phyloP scores from a whole-genome alignment of 2,329 filamentous ascomycete species.

The Fusarium continuum region DNA sequence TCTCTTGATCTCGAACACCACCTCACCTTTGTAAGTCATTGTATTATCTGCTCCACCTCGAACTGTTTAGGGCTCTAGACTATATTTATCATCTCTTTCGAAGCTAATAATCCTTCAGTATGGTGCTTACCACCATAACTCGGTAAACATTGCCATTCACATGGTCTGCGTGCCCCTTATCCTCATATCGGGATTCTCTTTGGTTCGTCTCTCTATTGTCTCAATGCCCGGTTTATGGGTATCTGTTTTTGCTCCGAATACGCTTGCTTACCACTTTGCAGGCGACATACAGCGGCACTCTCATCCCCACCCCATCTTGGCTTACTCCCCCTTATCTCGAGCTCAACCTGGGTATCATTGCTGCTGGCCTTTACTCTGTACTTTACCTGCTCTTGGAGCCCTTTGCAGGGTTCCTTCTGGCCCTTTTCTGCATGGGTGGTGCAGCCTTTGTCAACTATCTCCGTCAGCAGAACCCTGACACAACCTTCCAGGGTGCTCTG shows the following conservation, averaged over 20 bases:
- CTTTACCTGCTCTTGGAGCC: constrained; percentile 95
- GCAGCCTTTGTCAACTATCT: constrained; percentile 82
- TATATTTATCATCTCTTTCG: too few species aligned
- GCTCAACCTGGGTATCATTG: constrained; percentile 72
- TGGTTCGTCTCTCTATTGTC: constrained; percentile 63
- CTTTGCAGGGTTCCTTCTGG: constrained; percentile 82
- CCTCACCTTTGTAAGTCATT: constrained; percentile 78
- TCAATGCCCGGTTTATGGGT: neutral
- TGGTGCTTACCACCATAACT: constrained; percentile 83
- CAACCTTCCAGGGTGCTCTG: constrained; percentile 66
- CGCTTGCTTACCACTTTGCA: constrained; percentile 44
- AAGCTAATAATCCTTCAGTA: constrained; percentile 73
- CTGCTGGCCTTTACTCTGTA: constrained; percentile 73
- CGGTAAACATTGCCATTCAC: constrained; percentile 80
- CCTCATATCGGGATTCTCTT: constrained; percentile 73
- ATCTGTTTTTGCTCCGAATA: neutral
- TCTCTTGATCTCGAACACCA: constrained; percentile 83
- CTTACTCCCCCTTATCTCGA: constrained; percentile 73
- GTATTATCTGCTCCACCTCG: neutral
- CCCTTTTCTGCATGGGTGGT: constrained; percentile 77
- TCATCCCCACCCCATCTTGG: constrained; percentile 72
- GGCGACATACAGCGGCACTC: constrained; percentile 69
- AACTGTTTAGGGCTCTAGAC: neutral
- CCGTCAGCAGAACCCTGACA: constrained; percentile 63
- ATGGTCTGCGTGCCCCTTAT: constrained; percentile 82